Base-by-base conservation (phyloP, 371 early-diverging fungal species). In the Entomophthora muscae region DNA sequence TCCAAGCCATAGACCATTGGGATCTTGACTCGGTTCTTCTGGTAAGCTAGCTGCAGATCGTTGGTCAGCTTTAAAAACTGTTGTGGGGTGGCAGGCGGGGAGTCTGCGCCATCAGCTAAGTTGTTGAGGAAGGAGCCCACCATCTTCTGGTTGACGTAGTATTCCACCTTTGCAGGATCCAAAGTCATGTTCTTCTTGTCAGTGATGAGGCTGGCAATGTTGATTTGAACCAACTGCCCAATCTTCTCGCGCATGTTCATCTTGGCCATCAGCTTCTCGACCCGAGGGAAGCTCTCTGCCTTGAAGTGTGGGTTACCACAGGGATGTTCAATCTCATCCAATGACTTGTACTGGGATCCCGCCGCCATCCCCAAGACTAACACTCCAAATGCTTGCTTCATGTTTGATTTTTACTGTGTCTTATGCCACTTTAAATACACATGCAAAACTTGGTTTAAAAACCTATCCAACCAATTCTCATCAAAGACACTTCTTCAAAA, bases 221-320 rank as follows among this genome's bases (percentile, higher is more conserved):
- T 75, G 28, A 84, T 67, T 68, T 85, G 85, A 2, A 79, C 76
- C 82, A 85, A 79, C 65, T 85, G 85, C 10, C 85, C 85, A 29
- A 79, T 75, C 64, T 84, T 78, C 53, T 85, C 83, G n/a, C 67
- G 66, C 1, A 80, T 33, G 0, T 76, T 76, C 80, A 85, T 74
- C 26, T 66, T 65, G 24, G 68, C 69, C 0, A 77, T 70, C 73
- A 81, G 23, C 1, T 1, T 22, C 21, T 32, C 59, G 13, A 28
- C 22, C n/a, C 52, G 70, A 22, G 32, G n/a, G 24, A 33, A n/a
- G 7, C 7, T 2, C 2, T 23, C 23, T 7, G 13, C 33, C 2
- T 59, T 32, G 42, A n/a, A 32, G 23, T 57, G 12, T 13, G 28
- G 24, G 10, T 22, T 3, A n/a, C n/a, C n/a, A n/a, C n/a, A n/a